Evolutionary conservation across 495 filamentous ascomycete genomes (phyloP), one percentile per base, ranked within the genome.

Genomic region (Penicillium dipodomyicola): DNA sequence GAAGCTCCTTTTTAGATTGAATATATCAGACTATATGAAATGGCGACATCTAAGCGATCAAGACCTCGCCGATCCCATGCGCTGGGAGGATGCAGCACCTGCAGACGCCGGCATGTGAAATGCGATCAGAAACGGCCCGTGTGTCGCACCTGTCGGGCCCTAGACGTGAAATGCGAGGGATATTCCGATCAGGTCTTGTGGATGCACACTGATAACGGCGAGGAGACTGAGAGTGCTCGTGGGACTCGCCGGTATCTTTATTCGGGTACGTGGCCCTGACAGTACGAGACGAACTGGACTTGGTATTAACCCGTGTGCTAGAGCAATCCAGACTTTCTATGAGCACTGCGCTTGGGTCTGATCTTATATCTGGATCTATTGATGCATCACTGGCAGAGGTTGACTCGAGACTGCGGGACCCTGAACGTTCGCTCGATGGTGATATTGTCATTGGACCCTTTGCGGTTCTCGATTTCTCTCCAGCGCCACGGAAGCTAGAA

Each of bases 21-120:
- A 15, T 23, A 27, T 59, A 30, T 39, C 19, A 19, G 11, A 14
- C 12, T 11, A 40, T 57, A 43, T 12, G n/a, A 32, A 48, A 65
- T 65, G 67, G 61, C 39, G n/a, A 54, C 49, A 41, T 60, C 67
- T 14, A 64, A 59, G 23, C 46, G 52, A 50, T 27, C 49, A 35
- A 64, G 68, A n/a, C 42, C 63, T 39, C 68, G 67, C 29, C 65
- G 71, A 54, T 65, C 68, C 33, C 71, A 73, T 52, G 54, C 61
- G 3, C 50, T 73, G 22, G 71, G 68, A 68, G 58, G 68, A 52
- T 63, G 68, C 71, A 67, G 63, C 47, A 77, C 73, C 5, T 63
- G 69, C 65, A 50, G 72, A 50, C 42, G 72, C 49, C 58, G 74
- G 61, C 59, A 79, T 64, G 40, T 79, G 69, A 62, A 72, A 65